phyloP scores from a whole-genome alignment of 1,284 basidiomycete genomes.

The Pseudozyma tsukubaensis region DNA sequence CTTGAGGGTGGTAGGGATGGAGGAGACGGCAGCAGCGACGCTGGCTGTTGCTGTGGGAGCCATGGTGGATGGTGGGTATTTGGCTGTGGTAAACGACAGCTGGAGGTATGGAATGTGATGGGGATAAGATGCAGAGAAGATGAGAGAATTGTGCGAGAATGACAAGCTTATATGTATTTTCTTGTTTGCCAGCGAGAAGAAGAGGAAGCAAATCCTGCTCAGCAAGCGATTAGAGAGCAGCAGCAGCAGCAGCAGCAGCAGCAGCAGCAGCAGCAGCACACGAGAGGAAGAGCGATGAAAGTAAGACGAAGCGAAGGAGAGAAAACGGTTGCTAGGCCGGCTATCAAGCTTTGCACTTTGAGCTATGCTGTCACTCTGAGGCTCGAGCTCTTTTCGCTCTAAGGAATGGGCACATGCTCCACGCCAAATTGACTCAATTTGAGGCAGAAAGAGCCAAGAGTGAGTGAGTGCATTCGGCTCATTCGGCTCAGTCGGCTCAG shows the following conservation, averaged over 20 bases:
- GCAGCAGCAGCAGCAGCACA: too few relatives aligned
- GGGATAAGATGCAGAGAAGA: not conserved
- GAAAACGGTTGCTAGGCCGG: constrained; percentile 38
- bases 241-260: too few relatives aligned
- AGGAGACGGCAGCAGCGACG: constrained; percentile 25
- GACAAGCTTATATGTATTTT: constrained; percentile 28
- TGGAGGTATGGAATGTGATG: constrained; percentile 1
- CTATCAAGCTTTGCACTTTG: constrained; percentile 10
- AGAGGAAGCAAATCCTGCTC: not conserved
- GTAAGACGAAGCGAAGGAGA: constrained; percentile 1
- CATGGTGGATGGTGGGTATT: constrained; percentile 22
- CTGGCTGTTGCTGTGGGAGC: constrained; percentile 50
- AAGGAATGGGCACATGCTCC: not conserved
- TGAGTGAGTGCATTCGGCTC: not conserved
- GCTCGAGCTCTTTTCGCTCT: not conserved
- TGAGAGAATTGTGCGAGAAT: not conserved
- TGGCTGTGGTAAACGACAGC: not conserved
- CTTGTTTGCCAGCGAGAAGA: not conserved
- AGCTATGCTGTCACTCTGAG: constrained; percentile 1
- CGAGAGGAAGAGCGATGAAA: too few relatives aligned
- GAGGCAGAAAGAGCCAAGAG: constrained; percentile 1
- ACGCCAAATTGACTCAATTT: constrained; percentile 30
- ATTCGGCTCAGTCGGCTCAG: not conserved
- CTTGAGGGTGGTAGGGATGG: constrained; percentile 42
- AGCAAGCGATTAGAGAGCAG: not conserved